Percentiles rank a stretch among this genome's conserved stretches.
Conservation (phyloP, 306 rosid genomes). For the Prosopis cineraria region DNA sequence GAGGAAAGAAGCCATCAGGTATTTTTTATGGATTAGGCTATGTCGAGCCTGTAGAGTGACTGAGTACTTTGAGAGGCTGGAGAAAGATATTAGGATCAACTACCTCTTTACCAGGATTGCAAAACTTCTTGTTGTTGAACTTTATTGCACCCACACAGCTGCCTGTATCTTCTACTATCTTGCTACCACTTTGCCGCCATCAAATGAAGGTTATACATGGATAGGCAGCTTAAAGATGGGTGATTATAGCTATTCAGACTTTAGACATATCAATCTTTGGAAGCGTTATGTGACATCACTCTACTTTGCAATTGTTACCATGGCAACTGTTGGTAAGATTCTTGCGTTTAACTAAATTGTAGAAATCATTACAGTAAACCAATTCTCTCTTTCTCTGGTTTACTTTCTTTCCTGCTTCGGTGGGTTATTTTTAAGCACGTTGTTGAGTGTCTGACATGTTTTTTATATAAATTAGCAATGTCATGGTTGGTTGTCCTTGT, state of each 20-base stretch:
- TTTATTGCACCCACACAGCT: conserved; percentile 71
- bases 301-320: conserved; percentile 73
- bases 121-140: conserved; percentile 66
- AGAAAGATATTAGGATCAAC: conserved; percentile 59
- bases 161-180: conserved; percentile 73
- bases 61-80: conserved; percentile 54
- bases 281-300: conserved; percentile 67
- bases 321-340: conserved; percentile 68
- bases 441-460: not conserved
- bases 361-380: not conserved
- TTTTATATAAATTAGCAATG: not conserved
- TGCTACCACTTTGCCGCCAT: conserved; percentile 58
- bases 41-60: conserved; percentile 54
- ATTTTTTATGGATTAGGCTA: conserved; percentile 60
- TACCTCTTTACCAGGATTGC: conserved; percentile 55
- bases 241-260: conserved; percentile 56
- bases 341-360: not conserved
- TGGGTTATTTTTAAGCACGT: not conserved
- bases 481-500: not conserved
- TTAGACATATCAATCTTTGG: conserved; percentile 59
- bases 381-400: not conserved
- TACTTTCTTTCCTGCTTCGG: not conserved
- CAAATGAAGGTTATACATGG: conserved; percentile 67
- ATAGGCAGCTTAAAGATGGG: conserved; percentile 73
- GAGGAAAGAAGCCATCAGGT: conserved; percentile 50